Evolutionary conservation across 352 stramenopile species (phyloP), one percentile per base, ranked within the genome.

Genomic region (Phytophthora europaea): DNA sequence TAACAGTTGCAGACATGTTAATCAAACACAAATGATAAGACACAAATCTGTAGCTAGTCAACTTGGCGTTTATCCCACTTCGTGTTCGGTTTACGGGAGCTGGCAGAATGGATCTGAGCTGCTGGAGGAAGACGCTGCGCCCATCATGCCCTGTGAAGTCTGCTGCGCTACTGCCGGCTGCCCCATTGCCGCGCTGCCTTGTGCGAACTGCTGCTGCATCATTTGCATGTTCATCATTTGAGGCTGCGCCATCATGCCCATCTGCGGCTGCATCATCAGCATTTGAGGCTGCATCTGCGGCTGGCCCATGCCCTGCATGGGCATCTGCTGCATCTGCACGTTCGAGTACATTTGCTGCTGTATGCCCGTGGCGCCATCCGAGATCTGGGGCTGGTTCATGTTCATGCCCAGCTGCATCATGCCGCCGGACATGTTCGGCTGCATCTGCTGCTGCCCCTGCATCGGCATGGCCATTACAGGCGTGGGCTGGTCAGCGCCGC

Each of bases 211-310:
- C 53, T 73, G 57, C 43, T 75, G 68, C 61, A 70, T 70, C 59
- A 70, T 68, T 38, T 64, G 57, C 65, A 77, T 74, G 58, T 69
- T 76, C 73, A 75, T 76, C 71, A 76, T 73, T 26, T 81, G 77
- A 43, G 73, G 65, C 31, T 86, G 77, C 65, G 78, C 75, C 63
- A 84, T 72, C 66, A 80, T 69, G 31, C 38, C 31, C 76, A 80
- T 83, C 34, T 85, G 80, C n/a, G 74, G 57, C 38, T 87, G 75
- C 73, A 84, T 85, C 61, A 81, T 78, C 71, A 78, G 73, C 71
- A 82, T 78, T 55, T 82, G 78, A 36, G 67, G 53, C 55, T 74
- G 67, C 70, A 69, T 85, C n/a, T 70, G 69, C 53, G 52, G 61
- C 57, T 83, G 79, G 34, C 61, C 73, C 61, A 72, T 69, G 38